These are phyloP conservation scores for Salix dunnii DNA, from an alignment of 345 rosid species.

Conservation along the genomic window DNA sequence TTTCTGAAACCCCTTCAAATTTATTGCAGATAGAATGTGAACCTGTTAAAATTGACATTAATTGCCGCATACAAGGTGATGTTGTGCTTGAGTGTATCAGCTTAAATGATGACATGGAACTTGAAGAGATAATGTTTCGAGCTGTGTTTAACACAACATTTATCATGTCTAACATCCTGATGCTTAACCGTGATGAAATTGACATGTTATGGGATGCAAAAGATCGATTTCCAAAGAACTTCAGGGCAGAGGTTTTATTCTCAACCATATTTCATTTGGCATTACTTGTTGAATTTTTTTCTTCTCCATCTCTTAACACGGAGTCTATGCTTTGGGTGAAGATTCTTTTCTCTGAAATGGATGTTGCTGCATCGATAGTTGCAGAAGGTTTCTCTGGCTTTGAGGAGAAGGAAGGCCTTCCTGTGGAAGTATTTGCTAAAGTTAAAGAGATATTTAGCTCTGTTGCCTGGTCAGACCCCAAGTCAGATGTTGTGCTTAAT, in stretches of 20 bases:
- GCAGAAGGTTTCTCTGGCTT: constrained; percentile 52
- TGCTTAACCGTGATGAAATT: constrained; percentile 86
- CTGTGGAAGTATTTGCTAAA: constrained; percentile 82
- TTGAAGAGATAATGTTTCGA: constrained; percentile 76
- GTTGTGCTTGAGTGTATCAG: constrained; percentile 82
- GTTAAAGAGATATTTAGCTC: constrained; percentile 86
- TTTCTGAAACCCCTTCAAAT: constrained; percentile 10
- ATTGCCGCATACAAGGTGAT: constrained; percentile 86
- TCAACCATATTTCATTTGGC: constrained; percentile 12
- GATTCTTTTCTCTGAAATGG: constrained; percentile 97
- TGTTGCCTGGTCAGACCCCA: constrained; percentile 72
- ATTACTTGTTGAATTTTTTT: constrained; percentile 4
- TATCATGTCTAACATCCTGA: constrained; percentile 89
- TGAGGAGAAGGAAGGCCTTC: constrained; percentile 87
- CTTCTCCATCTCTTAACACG: constrained; percentile 16
- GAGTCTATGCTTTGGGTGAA: constrained; percentile 37
- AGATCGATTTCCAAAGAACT: constrained; percentile 77
- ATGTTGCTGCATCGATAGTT: constrained; percentile 67
- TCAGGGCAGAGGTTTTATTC: constrained; percentile 81
- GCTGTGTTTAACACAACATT: constrained; percentile 90
- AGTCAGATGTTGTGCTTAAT: constrained; percentile 64
- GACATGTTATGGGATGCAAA: constrained; percentile 79
- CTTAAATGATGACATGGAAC: constrained; percentile 70
- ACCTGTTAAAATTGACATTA: constrained; percentile 81
- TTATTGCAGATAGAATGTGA: constrained; percentile 75